Conservation (phyloP, 2,329 filamentous ascomycete genomes). For the Trichoderma sp. region DNA sequence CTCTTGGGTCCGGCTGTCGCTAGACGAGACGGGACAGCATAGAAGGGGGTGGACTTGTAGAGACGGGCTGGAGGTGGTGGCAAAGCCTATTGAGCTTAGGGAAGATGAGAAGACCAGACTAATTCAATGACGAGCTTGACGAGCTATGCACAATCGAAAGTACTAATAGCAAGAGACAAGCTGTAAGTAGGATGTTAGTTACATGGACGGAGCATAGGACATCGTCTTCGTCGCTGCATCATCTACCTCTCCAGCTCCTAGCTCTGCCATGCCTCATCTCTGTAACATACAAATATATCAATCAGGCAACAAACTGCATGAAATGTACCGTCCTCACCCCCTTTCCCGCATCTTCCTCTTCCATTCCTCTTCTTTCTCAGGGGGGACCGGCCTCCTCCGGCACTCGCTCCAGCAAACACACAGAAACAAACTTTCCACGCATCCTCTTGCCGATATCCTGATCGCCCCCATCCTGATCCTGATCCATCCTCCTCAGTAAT, state of each 20-base stretch:
- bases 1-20: conserved; percentile 14
- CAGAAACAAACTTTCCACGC: not conserved
- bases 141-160: no score
- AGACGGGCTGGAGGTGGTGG: conserved; percentile 1
- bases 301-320: no score
- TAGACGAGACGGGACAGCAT: not conserved
- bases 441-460: not conserved
- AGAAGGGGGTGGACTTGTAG: no score
- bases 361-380: not conserved
- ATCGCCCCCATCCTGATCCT: not conserved
- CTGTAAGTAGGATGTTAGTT: no score
- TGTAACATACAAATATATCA: no score
- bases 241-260: no score
- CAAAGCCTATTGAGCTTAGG: not conserved
- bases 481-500: not conserved
- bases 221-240: no score
- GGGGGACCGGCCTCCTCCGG: conserved; percentile 15
- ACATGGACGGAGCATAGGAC: no score
- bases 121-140: no score
- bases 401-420: conserved; percentile 1
- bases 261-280: no score
- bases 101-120: no score
- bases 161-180: no score
- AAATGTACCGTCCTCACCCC: not conserved
- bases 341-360: not conserved